Conservation (phyloP, 495 filamentous ascomycete genomes). For the Penicillium taxi region DNA sequence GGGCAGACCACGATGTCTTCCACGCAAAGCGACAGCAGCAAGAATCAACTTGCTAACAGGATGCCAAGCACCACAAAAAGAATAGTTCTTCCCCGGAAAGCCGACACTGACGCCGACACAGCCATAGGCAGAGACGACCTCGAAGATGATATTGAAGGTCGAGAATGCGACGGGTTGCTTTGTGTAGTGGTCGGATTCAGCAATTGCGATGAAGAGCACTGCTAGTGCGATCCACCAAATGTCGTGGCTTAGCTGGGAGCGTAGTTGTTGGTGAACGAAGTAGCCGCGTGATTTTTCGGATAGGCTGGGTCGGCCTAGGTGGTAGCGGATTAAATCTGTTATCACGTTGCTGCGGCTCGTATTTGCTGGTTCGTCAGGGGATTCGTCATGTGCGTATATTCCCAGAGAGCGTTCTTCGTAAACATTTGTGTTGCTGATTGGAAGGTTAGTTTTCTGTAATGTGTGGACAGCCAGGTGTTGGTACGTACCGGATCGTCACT, state of each 20-base stretch:
- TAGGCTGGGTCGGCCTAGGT: conserved; percentile 21
- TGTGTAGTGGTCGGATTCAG: conserved; percentile 60
- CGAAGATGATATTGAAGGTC: conserved; percentile 81
- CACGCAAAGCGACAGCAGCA: conserved; percentile 68
- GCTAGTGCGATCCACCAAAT: conserved; percentile 78
- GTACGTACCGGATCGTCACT: conserved; percentile 45
- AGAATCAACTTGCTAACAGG: conserved; percentile 66
- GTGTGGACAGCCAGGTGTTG: background rate
- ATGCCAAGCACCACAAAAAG: conserved; percentile 67
- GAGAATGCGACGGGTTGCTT: conserved; percentile 60
- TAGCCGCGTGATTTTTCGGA: conserved; percentile 37
- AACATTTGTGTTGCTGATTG: conserved; percentile 55
- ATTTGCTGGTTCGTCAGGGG: conserved; percentile 10
- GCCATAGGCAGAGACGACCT: conserved; percentile 76
- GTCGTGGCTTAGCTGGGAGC: conserved; percentile 77
- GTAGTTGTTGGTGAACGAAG: conserved; percentile 58
- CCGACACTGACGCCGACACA: conserved; percentile 77
- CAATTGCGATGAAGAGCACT: conserved; percentile 62
- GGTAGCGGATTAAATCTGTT: conserved; percentile 20
- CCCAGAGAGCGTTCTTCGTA: conserved; percentile 70
- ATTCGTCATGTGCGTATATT: conserved; percentile 47
- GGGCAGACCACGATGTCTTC: conserved; percentile 70
- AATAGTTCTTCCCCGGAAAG: conserved; percentile 56
- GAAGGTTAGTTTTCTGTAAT: background rate
- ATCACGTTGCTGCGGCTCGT: conserved; percentile 14